Base-by-base conservation (phyloP, 352 stramenopile species). In the Phytophthora pinifolia region DNA sequence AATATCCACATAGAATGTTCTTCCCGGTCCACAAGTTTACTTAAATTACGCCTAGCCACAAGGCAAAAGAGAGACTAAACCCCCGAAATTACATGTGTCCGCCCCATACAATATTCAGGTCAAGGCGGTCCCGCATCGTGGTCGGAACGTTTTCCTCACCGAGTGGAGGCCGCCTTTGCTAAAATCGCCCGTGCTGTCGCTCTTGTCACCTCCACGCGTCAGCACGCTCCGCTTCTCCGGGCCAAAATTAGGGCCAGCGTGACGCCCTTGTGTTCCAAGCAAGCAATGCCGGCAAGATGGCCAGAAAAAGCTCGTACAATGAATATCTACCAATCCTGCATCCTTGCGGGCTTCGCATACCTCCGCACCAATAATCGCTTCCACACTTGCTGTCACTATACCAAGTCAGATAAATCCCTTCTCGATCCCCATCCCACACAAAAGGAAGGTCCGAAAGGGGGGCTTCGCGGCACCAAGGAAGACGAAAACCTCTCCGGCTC, bases 401-500 rank as follows among this genome's bases (percentile, higher is more conserved):
- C 12, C 4, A 15, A 13, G 27, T 27, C 1, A 27, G 22, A 27
- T 27, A 27, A 27, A 27, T 27, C 22, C 22, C 22, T 27, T 22
- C 20, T 22, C 20, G 2, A 22, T 22, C 20, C 20, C 20, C 20
- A 22, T 22, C 6, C 15, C 32, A 54, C 58, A 67, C 25, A 67
- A 71, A 71, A 57, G 51, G 59, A 58, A 51, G 47, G 50, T 42
- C 7, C 30, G 1, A 27, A 44, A 50, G 41, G 59, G 60, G 56
- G 57, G 57, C 57, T 60, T 41, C 33, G 22, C 38, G 37, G 30
- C 54, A 65, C 60, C 56, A 65, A 34, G 43, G 55, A 66, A 66
- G 62, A 71, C 67, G 56, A 66, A 70, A 71, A 57, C 56, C 67
- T 22, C 20, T 22, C 20, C 20, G 20, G 20, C 20, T 50, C 62